These are phyloP conservation scores for Macrolepiota fuliginosa DNA, from an alignment of 768 basidiomycete genomes.

Conservation along the genomic window DNA sequence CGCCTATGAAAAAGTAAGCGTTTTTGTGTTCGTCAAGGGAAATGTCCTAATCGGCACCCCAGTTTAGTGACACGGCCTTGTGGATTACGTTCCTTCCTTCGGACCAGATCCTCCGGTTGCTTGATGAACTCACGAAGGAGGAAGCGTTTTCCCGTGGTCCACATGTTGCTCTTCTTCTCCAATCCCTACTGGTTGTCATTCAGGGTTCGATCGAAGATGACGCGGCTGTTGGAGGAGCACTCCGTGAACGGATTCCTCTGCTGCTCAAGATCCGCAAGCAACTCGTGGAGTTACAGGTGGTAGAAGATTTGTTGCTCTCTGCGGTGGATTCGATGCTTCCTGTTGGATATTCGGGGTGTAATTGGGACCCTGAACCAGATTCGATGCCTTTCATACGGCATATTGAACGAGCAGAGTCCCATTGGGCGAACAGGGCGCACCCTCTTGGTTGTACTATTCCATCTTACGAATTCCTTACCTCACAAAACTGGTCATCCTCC, in stretches of 20 bases:
- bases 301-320: constrained; percentile 49
- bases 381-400: constrained; percentile 3
- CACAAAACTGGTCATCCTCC: constrained; percentile 39
- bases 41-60: constrained; percentile 19
- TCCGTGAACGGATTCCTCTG: constrained; percentile 30
- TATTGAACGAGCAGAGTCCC: constrained; percentile 22
- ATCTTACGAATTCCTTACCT: constrained; percentile 35
- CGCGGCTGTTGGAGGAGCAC: constrained; percentile 22
- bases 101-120: constrained; percentile 37
- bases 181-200: constrained; percentile 36
- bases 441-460: constrained; percentile 20
- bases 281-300: constrained; percentile 30
- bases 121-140: constrained; percentile 35
- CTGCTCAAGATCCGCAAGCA: constrained; percentile 36
- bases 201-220: constrained; percentile 16
- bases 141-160: constrained; percentile 1
- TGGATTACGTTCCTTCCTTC: constrained; percentile 60
- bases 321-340: constrained; percentile 40
- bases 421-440: constrained; percentile 31
- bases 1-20: not conserved
- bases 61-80: constrained; percentile 22
- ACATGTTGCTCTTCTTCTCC: constrained; percentile 23
- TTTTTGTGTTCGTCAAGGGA: not conserved
- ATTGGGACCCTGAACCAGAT: constrained; percentile 1
- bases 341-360: constrained; percentile 22